These are phyloP conservation scores for Pseudogymnoascus sp. DNA, from an alignment of 2,329 filamentous ascomycete species.

Conservation along the genomic window DNA sequence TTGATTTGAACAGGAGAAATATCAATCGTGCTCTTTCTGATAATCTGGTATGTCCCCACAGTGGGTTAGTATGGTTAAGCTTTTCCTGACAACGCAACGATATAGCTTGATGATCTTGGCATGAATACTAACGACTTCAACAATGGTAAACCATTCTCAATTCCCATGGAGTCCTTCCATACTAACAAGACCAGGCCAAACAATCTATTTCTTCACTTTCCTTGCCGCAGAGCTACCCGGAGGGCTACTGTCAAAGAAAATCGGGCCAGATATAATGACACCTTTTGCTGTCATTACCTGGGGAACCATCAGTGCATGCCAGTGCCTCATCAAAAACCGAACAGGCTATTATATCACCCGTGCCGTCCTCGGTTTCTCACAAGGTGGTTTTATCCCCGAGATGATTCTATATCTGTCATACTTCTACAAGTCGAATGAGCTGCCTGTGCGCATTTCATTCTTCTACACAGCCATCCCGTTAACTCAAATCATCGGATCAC, in stretches of 20 bases:
- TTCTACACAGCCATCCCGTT: conserved; percentile 14
- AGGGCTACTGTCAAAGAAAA: conserved; percentile 50
- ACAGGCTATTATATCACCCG: conserved; percentile 6
- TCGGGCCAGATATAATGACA: conserved; percentile 43
- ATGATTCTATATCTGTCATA: conserved; percentile 17
- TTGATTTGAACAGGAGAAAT: conserved; percentile 33
- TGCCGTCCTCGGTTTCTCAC: conserved; percentile 15
- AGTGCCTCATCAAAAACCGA: conserved; percentile 32
- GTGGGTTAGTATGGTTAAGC: conserved; percentile 34
- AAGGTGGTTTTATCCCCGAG: conserved; percentile 21
- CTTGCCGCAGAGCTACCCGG: conserved; percentile 52
- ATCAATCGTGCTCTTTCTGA: conserved; percentile 28
- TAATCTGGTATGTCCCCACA: conserved; percentile 29
- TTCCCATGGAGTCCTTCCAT: not conserved
- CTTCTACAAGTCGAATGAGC: conserved; percentile 17
- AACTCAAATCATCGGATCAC: conserved; percentile 35
- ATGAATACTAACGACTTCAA: conserved; percentile 42
- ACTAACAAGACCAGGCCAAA: conserved; percentile 29
- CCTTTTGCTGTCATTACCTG: conserved; percentile 42
- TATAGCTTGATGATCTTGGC: conserved; percentile 39
- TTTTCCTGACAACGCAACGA: conserved; percentile 47
- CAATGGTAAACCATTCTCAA: conserved; percentile 29
- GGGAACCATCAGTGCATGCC: conserved; percentile 39
- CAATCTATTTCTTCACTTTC: conserved; percentile 46
- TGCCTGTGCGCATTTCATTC: conserved; percentile 15